phyloP scores from a whole-genome alignment of 352 stramenopile species.

The Globisporangium yorkense region DNA sequence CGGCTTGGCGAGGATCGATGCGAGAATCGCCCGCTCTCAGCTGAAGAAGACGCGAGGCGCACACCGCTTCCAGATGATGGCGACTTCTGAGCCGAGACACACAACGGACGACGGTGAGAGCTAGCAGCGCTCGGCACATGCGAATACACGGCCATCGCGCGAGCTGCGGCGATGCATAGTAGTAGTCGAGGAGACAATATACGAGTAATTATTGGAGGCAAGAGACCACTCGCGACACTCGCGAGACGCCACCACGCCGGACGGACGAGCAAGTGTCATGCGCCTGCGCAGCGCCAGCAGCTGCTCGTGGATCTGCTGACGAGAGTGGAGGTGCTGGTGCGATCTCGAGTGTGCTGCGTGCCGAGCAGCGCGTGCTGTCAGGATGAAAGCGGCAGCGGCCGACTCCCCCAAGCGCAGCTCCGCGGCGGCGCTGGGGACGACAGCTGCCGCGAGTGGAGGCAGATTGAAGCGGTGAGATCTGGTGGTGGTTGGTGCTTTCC shows the following conservation, averaged over 20 bases:
- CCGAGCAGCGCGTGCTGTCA: background rate
- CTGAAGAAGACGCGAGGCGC: background rate
- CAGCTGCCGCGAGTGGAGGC: background rate
- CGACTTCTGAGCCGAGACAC: background rate
- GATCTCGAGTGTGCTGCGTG: background rate
- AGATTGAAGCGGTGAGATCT: background rate
- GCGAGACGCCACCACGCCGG: no score
- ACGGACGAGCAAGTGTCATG: background rate
- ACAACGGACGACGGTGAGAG: no score
- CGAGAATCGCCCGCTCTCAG: background rate
- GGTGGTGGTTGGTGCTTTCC: background rate
- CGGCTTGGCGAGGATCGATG: background rate
- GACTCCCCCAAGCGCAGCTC: background rate
- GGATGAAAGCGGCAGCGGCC: background rate
- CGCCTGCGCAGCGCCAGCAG: background rate
- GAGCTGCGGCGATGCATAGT: no score
- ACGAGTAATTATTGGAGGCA: no score
- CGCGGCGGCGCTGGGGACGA: background rate
- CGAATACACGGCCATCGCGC: background rate
- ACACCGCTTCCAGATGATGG: background rate
- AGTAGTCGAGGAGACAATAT: no score
- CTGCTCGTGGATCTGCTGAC: background rate
- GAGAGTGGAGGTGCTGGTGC: background rate
- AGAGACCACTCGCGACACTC: no score
- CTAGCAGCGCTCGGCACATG: background rate